Evolutionary conservation across 2,329 filamentous ascomycete species (phyloP).

Genomic region (Raffaelea albimanens): DNA sequence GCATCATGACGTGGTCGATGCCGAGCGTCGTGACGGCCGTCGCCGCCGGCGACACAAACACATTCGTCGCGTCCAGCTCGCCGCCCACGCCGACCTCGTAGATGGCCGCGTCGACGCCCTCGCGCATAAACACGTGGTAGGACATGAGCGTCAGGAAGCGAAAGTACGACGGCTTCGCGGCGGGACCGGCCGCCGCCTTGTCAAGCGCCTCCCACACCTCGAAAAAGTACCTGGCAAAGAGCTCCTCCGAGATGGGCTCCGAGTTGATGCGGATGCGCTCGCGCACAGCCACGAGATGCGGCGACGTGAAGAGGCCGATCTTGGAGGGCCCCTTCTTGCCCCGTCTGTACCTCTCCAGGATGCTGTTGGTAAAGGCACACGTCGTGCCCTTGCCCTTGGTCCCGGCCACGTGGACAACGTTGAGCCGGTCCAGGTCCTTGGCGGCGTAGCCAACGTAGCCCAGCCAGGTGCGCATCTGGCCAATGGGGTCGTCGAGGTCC

Average conservation of each 20-base stretch:
- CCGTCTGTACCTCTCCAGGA: slow-evolving; percentile 44
- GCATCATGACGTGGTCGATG: slow-evolving; percentile 55
- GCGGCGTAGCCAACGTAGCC: slow-evolving; percentile 63
- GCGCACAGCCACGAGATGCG: slow-evolving; percentile 57
- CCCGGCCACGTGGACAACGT: slow-evolving; percentile 61
- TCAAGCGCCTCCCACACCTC: slow-evolving; percentile 49
- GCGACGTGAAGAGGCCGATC: slow-evolving; percentile 59
- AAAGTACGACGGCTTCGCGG: slow-evolving; percentile 44
- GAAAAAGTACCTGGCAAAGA: slow-evolving; percentile 59
- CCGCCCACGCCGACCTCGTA: slow-evolving; percentile 61
- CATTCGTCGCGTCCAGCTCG: slow-evolving; percentile 59
- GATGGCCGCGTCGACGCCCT: slow-evolving; percentile 52
- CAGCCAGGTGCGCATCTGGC: slow-evolving; percentile 73
- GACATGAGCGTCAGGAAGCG: slow-evolving; percentile 57
- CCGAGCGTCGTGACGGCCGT: slow-evolving; percentile 57
- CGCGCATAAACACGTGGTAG: slow-evolving; percentile 56
- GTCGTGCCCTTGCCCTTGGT: slow-evolving; percentile 73
- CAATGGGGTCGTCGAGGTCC: slow-evolving; percentile 55
- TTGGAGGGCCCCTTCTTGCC: slow-evolving; percentile 24
- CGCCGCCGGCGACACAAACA: slow-evolving; percentile 46
- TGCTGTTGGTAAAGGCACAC: slow-evolving; percentile 57
- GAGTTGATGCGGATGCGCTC: slow-evolving; percentile 58
- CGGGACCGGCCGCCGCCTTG: slow-evolving; percentile 21
- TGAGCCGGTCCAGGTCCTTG: slow-evolving; percentile 47
- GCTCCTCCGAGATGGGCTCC: slow-evolving; percentile 42